phyloP scores from a whole-genome alignment of 2,329 filamentous ascomycete species.

The Trichoderma sp. region DNA sequence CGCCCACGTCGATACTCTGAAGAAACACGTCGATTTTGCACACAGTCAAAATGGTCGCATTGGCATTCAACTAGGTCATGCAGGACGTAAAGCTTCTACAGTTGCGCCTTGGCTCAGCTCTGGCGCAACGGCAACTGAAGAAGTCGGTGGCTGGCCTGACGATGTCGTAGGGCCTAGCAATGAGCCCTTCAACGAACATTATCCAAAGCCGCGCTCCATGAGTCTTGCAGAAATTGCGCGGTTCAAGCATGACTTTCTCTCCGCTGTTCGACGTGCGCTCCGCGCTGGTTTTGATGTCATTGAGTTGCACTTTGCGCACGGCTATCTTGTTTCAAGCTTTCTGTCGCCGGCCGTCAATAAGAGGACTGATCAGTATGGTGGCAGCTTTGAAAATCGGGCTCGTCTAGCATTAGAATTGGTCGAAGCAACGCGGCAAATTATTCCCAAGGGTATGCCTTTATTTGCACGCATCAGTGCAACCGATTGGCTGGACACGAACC shows the following conservation, averaged over 20 bases:
- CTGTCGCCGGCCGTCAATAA: conserved; percentile 68
- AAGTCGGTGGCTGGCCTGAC: conserved; percentile 49
- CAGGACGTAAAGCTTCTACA: conserved; percentile 62
- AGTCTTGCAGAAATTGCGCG: conserved; percentile 61
- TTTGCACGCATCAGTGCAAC: conserved; percentile 72
- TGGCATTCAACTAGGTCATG: conserved; percentile 73
- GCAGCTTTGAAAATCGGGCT: conserved; percentile 68
- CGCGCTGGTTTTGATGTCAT: conserved; percentile 65
- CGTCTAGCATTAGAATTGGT: conserved; percentile 67
- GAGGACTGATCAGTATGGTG: conserved; percentile 66
- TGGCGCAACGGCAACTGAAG: conserved; percentile 39
- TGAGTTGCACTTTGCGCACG: conserved; percentile 73
- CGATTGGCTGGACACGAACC: conserved; percentile 69
- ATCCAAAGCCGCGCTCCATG: conserved; percentile 62
- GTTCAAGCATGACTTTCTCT: conserved; percentile 60
- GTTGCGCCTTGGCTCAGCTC: conserved; percentile 64
- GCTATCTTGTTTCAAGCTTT: conserved; percentile 71
- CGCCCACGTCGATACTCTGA: conserved; percentile 60
- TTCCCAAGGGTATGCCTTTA: conserved; percentile 67
- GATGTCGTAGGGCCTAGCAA: conserved; percentile 46
- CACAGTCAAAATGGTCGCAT: conserved; percentile 60
- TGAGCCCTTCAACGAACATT: conserved; percentile 55
- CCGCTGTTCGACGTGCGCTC: conserved; percentile 54
- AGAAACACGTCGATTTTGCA: conserved; percentile 59
- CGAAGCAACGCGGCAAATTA: conserved; percentile 58